Conservation (phyloP, 345 rosid species). For the Brassica juncea region DNA sequence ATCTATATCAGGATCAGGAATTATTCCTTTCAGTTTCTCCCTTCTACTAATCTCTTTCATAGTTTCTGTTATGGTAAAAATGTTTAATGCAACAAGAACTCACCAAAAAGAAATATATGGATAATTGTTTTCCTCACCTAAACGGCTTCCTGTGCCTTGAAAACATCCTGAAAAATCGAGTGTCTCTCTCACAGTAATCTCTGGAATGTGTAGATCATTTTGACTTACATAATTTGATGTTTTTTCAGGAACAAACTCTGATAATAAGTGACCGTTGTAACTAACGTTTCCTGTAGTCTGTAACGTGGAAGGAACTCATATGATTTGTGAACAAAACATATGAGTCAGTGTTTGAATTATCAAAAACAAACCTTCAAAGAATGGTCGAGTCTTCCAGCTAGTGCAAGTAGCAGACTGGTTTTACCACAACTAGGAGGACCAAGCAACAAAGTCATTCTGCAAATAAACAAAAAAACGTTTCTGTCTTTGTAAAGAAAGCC, state of each 20-base stretch:
- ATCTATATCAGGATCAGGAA: conserved; percentile 40
- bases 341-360: background rate
- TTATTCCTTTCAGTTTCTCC: conserved; percentile 30
- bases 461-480: background rate
- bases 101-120: background rate
- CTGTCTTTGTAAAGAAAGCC: background rate
- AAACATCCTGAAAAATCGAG: conserved; percentile 78
- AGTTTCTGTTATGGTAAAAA: background rate
- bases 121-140: background rate
- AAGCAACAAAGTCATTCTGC: conserved; percentile 44
- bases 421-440: conserved; percentile 49
- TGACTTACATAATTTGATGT: conserved; percentile 58
- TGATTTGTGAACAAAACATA: background rate
- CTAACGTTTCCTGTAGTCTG: conserved; percentile 42
- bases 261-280: conserved; percentile 57
- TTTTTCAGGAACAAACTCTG: conserved; percentile 47
- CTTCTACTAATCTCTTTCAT: conserved; percentile 19
- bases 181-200: conserved; percentile 80
- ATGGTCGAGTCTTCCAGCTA: conserved; percentile 42
- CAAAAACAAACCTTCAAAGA: conserved; percentile 39
- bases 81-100: background rate
- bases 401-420: conserved; percentile 41
- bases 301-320: background rate
- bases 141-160: conserved; percentile 58
- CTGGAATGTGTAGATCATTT: conserved; percentile 70